Conservation (phyloP, 768 basidiomycete species). For the Suillus bovinus region DNA sequence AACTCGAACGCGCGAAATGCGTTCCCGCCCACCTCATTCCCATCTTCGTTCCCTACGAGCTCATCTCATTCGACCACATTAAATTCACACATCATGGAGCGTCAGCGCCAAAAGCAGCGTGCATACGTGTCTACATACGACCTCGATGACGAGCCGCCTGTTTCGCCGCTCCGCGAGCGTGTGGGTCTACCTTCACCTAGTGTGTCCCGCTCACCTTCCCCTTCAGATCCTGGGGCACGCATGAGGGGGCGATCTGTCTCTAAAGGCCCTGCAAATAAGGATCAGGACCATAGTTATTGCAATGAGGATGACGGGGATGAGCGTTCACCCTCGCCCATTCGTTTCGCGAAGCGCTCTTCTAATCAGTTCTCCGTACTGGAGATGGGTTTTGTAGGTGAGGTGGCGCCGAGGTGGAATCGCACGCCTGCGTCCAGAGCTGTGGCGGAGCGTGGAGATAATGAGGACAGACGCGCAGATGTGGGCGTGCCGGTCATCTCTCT, state of each 20-base stretch:
- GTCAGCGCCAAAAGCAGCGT: conserved; percentile 9
- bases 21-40: conserved; percentile 2
- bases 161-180: conserved; percentile 22
- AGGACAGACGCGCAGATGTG: not conserved
- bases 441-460: not conserved
- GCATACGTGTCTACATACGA: conserved; percentile 2
- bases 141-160: conserved; percentile 38
- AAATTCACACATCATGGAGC: conserved; percentile 4
- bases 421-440: not conserved
- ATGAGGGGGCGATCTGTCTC: not conserved
- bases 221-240: not conserved
- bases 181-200: conserved; percentile 1
- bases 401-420: conserved; percentile 5
- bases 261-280: not conserved
- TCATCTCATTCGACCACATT: not conserved
- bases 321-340: conserved; percentile 6
- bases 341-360: conserved; percentile 5
- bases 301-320: conserved; percentile 2
- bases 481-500: not conserved
- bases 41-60: not conserved
- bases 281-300: not conserved
- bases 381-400: not conserved
- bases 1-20: not conserved
- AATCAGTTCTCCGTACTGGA: conserved; percentile 2
- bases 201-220: conserved; percentile 3